Percentiles rank a stretch among this genome's conserved stretches.
phyloP scores from a whole-genome alignment of 1,284 basidiomycete species.

The Macrocystidia cucumis region DNA sequence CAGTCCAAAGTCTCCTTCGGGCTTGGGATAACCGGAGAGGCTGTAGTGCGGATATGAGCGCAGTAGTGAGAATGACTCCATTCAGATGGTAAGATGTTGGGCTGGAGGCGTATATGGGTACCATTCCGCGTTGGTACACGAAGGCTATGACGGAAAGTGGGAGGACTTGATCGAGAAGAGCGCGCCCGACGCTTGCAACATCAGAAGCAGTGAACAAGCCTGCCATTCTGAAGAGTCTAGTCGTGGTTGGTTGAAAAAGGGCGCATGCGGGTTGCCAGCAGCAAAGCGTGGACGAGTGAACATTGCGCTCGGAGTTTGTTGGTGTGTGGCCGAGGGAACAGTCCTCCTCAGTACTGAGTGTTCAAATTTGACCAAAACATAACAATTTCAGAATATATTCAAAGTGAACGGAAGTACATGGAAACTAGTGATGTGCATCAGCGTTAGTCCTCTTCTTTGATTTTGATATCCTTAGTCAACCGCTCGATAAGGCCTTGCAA shows the following conservation, averaged over 20 bases:
- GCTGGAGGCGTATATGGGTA: constrained; percentile 50
- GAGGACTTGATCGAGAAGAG: constrained; percentile 19
- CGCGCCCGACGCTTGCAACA: constrained; percentile 5
- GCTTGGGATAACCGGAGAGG: constrained; percentile 20
- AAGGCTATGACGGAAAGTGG: constrained; percentile 48
- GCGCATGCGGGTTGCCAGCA: no score
- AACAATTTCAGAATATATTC: background rate
- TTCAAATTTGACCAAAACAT: background rate
- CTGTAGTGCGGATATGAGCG: constrained; percentile 21
- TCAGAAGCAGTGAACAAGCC: background rate
- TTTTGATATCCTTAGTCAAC: no score
- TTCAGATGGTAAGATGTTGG: constrained; percentile 40
- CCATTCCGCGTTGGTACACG: constrained; percentile 44
- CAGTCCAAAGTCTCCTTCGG: constrained; percentile 28
- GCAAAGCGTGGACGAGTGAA: no score
- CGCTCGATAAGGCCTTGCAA: constrained; percentile 24
- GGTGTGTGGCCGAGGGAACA: no score
- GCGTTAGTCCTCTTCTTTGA: no score
- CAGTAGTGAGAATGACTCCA: constrained; percentile 31
- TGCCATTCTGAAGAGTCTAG: no score
- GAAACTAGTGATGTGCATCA: background rate
- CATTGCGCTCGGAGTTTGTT: no score
- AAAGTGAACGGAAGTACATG: background rate
- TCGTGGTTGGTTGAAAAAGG: no score
- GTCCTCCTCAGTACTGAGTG: background rate